Evolutionary conservation across 352 stramenopile genomes (phyloP).

Genomic region (Lagenidium sp.): DNA sequence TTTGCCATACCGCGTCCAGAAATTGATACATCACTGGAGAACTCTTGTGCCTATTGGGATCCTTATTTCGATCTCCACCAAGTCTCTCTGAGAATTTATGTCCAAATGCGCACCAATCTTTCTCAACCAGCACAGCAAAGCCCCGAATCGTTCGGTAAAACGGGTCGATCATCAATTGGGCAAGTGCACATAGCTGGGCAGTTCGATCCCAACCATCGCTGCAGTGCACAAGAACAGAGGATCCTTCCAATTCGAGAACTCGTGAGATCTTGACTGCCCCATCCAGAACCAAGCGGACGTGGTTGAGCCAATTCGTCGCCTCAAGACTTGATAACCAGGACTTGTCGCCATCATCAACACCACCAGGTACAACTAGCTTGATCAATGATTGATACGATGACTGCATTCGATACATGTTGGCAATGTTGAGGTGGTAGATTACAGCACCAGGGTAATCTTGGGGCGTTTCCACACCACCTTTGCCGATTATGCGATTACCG

Average conservation of each 20-base stretch:
- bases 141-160: slow-evolving; percentile 83
- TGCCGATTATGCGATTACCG: slow-evolving; percentile 87
- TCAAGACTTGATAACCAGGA: slow-evolving; percentile 63
- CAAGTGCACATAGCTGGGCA: slow-evolving; percentile 59
- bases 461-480: slow-evolving; percentile 83
- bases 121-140: slow-evolving; percentile 75
- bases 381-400: slow-evolving; percentile 60
- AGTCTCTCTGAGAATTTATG: slow-evolving; percentile 76
- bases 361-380: slow-evolving; percentile 59
- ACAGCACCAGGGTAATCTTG: slow-evolving; percentile 75
- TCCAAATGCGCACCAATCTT: slow-evolving; percentile 83
- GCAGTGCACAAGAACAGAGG: slow-evolving; percentile 79
- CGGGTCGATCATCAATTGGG: slow-evolving; percentile 85
- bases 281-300: slow-evolving; percentile 76
- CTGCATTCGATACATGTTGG: slow-evolving; percentile 92
- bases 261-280: slow-evolving; percentile 79
- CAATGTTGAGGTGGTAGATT: slow-evolving; percentile 84
- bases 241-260: slow-evolving; percentile 76
- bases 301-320: slow-evolving; percentile 77
- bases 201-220: slow-evolving; percentile 87
- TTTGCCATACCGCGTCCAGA: slow-evolving; percentile 77
- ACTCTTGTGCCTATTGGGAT: slow-evolving; percentile 64
- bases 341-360: slow-evolving; percentile 55
- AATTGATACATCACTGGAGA: slow-evolving; percentile 86
- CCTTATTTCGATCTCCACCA: slow-evolving; percentile 60